Conservation (phyloP, 192 early-diverging fungal species). For the Linnemannia zychae region DNA sequence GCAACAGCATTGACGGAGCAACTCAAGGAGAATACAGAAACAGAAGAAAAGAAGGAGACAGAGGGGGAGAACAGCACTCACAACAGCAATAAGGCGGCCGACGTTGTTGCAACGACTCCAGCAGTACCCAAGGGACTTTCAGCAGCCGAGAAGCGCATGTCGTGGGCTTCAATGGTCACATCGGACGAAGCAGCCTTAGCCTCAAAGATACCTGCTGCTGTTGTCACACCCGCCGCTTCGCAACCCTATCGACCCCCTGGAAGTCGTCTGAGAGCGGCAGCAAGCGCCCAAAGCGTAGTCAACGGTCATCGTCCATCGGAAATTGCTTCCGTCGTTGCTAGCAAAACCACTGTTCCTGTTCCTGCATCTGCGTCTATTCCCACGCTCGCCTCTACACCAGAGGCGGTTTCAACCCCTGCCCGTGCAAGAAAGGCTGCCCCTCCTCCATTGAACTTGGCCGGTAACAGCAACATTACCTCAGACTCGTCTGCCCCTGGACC, state of each 20-base stretch:
- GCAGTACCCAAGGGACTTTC: background rate
- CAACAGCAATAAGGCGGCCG: background rate
- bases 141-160: slow-evolving; percentile 44
- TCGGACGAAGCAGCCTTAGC: slow-evolving; percentile 32
- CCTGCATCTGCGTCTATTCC: slow-evolving; percentile 3
- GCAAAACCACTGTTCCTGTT: background rate
- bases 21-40: background rate
- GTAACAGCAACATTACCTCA: slow-evolving; percentile 12
- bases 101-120: background rate
- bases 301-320: slow-evolving; percentile 5
- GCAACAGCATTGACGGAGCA: slow-evolving; percentile 4
- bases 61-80: background rate
- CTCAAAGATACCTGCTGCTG: background rate
- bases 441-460: slow-evolving; percentile 33
- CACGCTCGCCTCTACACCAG: background rate
- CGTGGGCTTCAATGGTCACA: slow-evolving; percentile 48
- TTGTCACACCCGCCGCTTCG: slow-evolving; percentile 3
- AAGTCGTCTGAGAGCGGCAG: slow-evolving; percentile 34
- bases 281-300: background rate
- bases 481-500: background rate
- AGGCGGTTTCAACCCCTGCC: background rate
- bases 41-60: slow-evolving; percentile 4
- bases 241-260: slow-evolving; percentile 52
- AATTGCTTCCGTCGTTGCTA: background rate
- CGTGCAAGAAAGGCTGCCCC: slow-evolving; percentile 31